Evolutionary conservation across 2,329 filamentous ascomycete species (phyloP).

Genomic region (Fusarium tjaetaba): DNA sequence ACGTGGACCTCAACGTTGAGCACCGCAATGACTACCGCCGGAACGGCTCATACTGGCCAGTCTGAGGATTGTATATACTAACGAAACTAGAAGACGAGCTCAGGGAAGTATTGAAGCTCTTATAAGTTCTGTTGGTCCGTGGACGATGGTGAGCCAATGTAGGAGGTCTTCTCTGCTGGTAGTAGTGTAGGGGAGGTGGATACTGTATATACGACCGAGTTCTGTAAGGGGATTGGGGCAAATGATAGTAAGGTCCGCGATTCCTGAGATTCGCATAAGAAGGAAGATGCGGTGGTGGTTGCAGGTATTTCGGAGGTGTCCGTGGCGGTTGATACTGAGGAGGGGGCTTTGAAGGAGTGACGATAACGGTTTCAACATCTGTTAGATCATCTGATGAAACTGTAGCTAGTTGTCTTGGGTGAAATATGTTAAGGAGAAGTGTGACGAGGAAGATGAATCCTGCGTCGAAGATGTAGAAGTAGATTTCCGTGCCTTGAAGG

Average conservation of each 20-base stretch:
- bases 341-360: neutral
- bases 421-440: slow-evolving; percentile 27
- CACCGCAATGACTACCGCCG: neutral
- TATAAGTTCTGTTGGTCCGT: slow-evolving; percentile 15
- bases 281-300: neutral
- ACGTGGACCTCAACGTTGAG: neutral
- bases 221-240: neutral
- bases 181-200: slow-evolving; percentile 2
- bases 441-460: slow-evolving; percentile 43
- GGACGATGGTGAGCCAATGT: slow-evolving; percentile 1
- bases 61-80: slow-evolving; percentile 16
- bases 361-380: neutral
- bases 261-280: slow-evolving; percentile 6
- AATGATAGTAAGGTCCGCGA: neutral
- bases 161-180: slow-evolving; percentile 13
- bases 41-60: slow-evolving; percentile 14
- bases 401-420: slow-evolving; percentile 11
- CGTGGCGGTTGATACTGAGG: neutral
- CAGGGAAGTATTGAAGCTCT: slow-evolving; percentile 12
- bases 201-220: slow-evolving; percentile 12
- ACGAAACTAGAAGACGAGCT: slow-evolving; percentile 12
- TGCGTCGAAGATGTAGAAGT: slow-evolving; percentile 50
- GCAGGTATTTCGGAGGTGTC: neutral
- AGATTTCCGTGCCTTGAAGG: slow-evolving; percentile 46
- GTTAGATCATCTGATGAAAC: neutral